Evolutionary conservation across 2,329 filamentous ascomycete species (phyloP), one percentile per base, ranked within the genome.

Genomic region (Exserohilum rostratum): DNA sequence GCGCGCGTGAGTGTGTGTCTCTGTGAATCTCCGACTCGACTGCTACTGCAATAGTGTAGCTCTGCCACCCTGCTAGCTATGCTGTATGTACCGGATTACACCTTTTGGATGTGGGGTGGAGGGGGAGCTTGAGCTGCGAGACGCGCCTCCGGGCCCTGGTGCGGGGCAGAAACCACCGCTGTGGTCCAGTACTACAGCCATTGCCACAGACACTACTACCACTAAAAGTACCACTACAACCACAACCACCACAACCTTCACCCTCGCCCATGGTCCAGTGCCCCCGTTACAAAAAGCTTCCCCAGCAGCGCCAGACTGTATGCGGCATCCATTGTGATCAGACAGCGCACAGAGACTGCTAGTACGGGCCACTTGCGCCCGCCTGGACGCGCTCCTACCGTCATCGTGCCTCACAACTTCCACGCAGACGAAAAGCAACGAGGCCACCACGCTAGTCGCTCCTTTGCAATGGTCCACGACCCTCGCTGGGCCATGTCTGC

Each of bases 91-190:
- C 34, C 30, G 25, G 27, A 40, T 10, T 13, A 10, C n/a, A 15
- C 31, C 10, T 11, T n/a, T 20, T 30, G 39, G n/a, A 34, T 34
- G 50, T 42, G 44, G 50, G 49, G 49, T 15, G 18, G 29, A 43
- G 49, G 51, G 51, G 55, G 50, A 55, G 46, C 50, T 53, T 11
- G 25, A 42, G 25, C 47, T 46, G 57, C 39, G 35, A 33, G 42
- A 48, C 49, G 51, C 57, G 46, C 46, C 45, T 44, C 27, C 42
- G 42, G 35, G 38, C 33, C 31, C 55, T 38, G 34, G 55, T 53
- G 62, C 62, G 62, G 62, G 61, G 55, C 55, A 55, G 27, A 46
- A n/a, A 11, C 13, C 17, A 33, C 46, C 56, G 29, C 31, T 22
- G 15, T 18, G 49, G 53, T 25, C 22, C 22, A 25, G 4, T 25